Evolutionary conservation across 768 basidiomycete genomes (phyloP).

Genomic region (Pisolithus orientalis): DNA sequence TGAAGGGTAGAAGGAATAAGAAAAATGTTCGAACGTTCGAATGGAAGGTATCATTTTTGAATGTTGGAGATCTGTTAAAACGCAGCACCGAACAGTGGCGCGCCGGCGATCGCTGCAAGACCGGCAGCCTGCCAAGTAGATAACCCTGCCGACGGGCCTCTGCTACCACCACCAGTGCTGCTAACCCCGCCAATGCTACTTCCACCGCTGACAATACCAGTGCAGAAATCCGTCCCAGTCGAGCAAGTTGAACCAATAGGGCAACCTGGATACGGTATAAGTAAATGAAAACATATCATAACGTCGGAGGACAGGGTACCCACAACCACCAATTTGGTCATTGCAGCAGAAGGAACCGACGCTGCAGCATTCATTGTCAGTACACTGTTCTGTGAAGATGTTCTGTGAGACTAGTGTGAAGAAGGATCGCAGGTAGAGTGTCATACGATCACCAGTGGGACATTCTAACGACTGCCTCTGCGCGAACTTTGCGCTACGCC

Average conservation of each 20-base stretch:
- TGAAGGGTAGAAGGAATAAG: too few species aligned
- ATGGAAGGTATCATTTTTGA: not conserved
- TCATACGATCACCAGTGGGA: constrained; percentile 9
- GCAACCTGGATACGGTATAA: constrained; percentile 14
- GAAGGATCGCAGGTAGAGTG: not conserved
- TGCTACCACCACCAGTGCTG: not conserved
- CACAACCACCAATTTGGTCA: constrained; percentile 18
- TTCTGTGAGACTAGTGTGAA: not conserved
- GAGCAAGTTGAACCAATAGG: constrained; percentile 8
- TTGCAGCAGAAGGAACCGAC: constrained; percentile 13
- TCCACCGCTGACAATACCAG: not conserved
- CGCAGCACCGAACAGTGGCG: constrained; percentile 2
- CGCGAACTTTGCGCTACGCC: constrained; percentile 3
- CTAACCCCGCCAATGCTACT: not conserved
- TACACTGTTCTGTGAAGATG: constrained; percentile 10
- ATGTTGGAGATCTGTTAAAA: not conserved
- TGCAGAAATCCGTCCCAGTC: constrained; percentile 4
- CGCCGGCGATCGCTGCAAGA: constrained; percentile 4
- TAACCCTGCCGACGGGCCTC: not conserved
- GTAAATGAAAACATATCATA: not conserved
- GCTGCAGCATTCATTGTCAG: not conserved
- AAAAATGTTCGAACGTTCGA: not conserved
- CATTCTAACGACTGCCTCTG: constrained; percentile 8
- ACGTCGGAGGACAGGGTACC: not conserved
- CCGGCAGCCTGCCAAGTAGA: not conserved